phyloP scores from a whole-genome alignment of 1,139 yeast genomes.

The Yamadazyma kanchanaburiensis region DNA sequence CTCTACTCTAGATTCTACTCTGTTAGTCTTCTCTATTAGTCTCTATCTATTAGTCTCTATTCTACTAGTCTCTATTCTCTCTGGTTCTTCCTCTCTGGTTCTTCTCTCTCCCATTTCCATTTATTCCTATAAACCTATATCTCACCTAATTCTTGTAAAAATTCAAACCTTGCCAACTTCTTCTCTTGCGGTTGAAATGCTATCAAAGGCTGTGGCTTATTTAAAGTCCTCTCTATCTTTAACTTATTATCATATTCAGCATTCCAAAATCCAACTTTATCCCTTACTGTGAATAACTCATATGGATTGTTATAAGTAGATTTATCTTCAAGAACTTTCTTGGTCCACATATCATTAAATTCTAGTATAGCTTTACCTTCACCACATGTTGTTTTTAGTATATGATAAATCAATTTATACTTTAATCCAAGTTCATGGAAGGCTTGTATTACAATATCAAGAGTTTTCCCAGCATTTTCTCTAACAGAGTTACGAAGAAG shows the following conservation, averaged over 20 bases:
- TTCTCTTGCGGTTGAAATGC: conserved; percentile 18
- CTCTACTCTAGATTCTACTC: too few species aligned
- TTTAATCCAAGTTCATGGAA: conserved; percentile 23
- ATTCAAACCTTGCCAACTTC: conserved; percentile 19
- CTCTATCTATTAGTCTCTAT: too few species aligned
- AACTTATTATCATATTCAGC: conserved; percentile 20
- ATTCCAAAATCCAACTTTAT: conserved; percentile 27
- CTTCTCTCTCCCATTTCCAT: too few species aligned
- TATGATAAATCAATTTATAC: conserved; percentile 24
- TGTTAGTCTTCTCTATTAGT: too few species aligned
- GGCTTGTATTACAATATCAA: conserved; percentile 12
- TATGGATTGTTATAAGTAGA: too few species aligned
- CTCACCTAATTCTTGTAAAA: conserved; percentile 19
- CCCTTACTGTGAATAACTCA: conserved; percentile 10
- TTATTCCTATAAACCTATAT: too few species aligned
- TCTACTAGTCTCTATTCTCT: too few species aligned
- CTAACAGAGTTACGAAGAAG: conserved; percentile 5
- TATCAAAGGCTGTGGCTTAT: conserved; percentile 11
- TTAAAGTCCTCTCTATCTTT: conserved; percentile 11
- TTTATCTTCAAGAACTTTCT: conserved; percentile 2
- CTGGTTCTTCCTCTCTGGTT: too few species aligned
- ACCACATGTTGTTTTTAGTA: conserved; percentile 24
- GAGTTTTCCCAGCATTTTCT: conserved; percentile 4
- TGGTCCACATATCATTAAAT: conserved; percentile 10
- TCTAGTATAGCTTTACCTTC: background rate